Evolutionary conservation across 1,284 basidiomycete genomes (phyloP).

Genomic region (Phenoliferia sp.): DNA sequence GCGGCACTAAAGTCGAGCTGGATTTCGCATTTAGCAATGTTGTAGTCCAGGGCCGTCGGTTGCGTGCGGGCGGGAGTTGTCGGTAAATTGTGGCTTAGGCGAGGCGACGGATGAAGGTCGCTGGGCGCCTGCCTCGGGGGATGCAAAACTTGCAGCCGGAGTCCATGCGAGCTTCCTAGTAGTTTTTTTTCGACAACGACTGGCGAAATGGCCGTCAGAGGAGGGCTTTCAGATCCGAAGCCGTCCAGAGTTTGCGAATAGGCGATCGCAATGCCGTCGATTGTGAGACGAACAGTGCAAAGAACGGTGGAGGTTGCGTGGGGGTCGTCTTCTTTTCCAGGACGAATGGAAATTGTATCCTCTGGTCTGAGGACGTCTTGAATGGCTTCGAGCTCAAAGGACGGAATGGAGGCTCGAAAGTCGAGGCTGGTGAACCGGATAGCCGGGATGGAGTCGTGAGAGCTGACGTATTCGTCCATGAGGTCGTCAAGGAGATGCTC

Average conservation of each 20-base stretch:
- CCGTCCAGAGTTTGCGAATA: constrained; percentile 6
- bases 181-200: constrained; percentile 6
- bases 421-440: constrained; percentile 9
- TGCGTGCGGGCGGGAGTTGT: not conserved
- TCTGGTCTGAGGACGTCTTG: constrained; percentile 31
- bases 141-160: constrained; percentile 22
- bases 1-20: constrained; percentile 6
- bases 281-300: constrained; percentile 14
- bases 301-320: constrained; percentile 18
- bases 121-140: not conserved
- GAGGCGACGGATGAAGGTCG: not conserved
- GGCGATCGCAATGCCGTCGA: constrained; percentile 11
- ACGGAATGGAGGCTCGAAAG: constrained; percentile 5
- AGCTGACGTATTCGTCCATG: constrained; percentile 11
- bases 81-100: constrained; percentile 6
- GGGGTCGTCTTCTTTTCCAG: not conserved
- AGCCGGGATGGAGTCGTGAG: not conserved
- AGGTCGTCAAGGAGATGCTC: constrained; percentile 29
- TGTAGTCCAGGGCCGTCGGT: constrained; percentile 20
- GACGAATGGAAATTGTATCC: constrained; percentile 18
- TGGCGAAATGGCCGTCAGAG: not conserved
- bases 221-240: constrained; percentile 6
- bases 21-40: constrained; percentile 7
- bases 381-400: constrained; percentile 15
- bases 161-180: not conserved